Base-by-base conservation (phyloP, 805 yeast species). In the Candida schatavii region DNA sequence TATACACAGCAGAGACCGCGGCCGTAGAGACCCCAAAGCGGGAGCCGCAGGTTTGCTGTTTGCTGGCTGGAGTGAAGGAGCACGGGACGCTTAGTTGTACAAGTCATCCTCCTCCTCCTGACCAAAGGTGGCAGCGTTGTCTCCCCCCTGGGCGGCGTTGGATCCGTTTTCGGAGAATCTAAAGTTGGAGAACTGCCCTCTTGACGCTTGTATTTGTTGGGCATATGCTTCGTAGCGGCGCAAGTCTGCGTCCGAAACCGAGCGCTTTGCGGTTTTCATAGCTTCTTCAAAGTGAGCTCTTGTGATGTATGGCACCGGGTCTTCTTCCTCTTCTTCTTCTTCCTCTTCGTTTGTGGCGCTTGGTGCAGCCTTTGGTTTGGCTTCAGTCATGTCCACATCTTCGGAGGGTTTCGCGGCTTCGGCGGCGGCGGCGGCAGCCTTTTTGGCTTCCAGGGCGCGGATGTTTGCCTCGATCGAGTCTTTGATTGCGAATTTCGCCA, bases 171-270 rank as follows among this genome's bases (percentile, higher is more conserved):
- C 88, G 50, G 81, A 79, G 65, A 93, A 91, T 62, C 88, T 81
- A 72, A 93, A 91, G 70, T 85, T 87, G 50, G 91, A 78, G 62
- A 87, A 85, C 64, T 87, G 96, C 38, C 99, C 98, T 72, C 99
- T 88, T 1, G 97, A 86, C 44, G 96, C 88, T 66, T 85, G 95
- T 66, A 93, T 76, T 70, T 91, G 97, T 69, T 91, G 97, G 39
- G 97, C 95, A 59, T 91, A 93, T 5, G 98, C 95, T 73, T 93
- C 99, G 66, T 93, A 93, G 70, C 99, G 90, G 71, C 99, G 93
- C 60, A 93, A 78, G 70, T 93, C 99, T 29, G 97, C 87, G 60
- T 95, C 98, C 31, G 95, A 83, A 37, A 93, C 99, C 43, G 97
- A 90, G 57, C 98, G 86, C 69, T 89, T 85, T 41, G 99, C 99